These are phyloP conservation scores for Dillenia suffruticosa DNA, from an alignment of 164 flowering plant species.

Conservation along the genomic window DNA sequence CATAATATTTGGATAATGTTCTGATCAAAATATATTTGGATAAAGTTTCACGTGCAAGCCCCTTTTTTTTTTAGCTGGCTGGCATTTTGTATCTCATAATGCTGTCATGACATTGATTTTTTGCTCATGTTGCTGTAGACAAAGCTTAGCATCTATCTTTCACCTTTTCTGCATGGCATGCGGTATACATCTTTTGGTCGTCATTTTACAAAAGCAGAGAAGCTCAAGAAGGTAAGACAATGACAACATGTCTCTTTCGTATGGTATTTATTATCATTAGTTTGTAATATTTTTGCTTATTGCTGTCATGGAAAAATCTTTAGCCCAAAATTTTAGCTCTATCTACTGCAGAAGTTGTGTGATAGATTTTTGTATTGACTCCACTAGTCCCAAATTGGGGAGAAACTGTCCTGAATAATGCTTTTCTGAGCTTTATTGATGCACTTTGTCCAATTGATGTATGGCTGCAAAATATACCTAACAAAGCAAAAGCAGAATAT, in stretches of 20 bases:
- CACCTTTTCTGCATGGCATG: conserved; percentile 84
- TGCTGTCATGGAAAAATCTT: too few species aligned
- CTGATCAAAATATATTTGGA: too few species aligned
- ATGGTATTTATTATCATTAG: not conserved
- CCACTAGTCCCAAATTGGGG: too few species aligned
- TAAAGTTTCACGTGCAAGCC: too few species aligned
- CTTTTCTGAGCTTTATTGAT: too few species aligned
- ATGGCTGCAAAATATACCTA: too few species aligned
- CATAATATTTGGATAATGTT: too few species aligned
- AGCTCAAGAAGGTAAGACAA: conserved; percentile 66
- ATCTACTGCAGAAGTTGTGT: not conserved
- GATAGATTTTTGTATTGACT: too few species aligned
- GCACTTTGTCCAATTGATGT: too few species aligned
- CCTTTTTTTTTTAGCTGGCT: too few species aligned
- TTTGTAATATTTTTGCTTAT: not conserved
- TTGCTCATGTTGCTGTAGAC: conserved; percentile 34
- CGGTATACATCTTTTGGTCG: conserved; percentile 97
- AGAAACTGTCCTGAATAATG: too few species aligned
- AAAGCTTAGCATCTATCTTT: conserved; percentile 75
- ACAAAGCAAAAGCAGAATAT: not conserved
- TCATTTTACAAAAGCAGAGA: conserved; percentile 84
- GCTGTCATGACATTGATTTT: not conserved
- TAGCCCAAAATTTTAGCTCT: not conserved
- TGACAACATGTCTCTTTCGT: not conserved
- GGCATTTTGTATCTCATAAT: too few species aligned